Base-by-base conservation (phyloP, 2,329 filamentous ascomycete species). In the Trichoderma cornu-damae region DNA sequence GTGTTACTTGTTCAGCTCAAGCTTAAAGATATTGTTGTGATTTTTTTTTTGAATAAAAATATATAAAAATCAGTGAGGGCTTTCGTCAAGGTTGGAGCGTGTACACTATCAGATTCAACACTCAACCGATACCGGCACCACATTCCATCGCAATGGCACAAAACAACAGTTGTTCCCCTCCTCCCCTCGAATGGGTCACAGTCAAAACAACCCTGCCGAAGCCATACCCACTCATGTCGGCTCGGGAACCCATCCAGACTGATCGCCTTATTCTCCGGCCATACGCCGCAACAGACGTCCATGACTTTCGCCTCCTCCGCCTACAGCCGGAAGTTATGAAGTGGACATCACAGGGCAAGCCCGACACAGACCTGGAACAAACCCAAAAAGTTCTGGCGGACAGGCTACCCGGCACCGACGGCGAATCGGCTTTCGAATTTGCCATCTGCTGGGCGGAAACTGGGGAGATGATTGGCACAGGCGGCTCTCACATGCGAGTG, bases 251-350 rank as follows among this genome's bases (percentile, higher is more conserved):
- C 2, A 72, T 82, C 54, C 66, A 63, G 48, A 86, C 84, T 3
- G 68, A 77, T 49, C 78, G 84, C 6, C 74, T 88, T 18, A 64
- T 81, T 24, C 68, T 88, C 51, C 75, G 83, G 14, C 78, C 79
- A 2, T 69, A 81, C 37, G 63, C 65, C 1, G 67, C 75, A 16
- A 70, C 75, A 2, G 84, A 88, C 67, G 70, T 81, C 2, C 68
- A 72, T 1, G 77, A 72, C 6, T 60, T 84, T 14, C 72, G 82
- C 61, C 69, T 70, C 20, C 72, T 89, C 53, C 81, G 85, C 22
- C 74, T 73, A 12, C 75, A 85, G 65, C 75, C 77, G 4, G 82
- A 85, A 62, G 81, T 85, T 46, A 88, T 89, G 86, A 68, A 69
- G 55, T 85, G 79, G 75, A 84, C 84, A 53, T 54, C 60, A 3